Percentiles rank a stretch among this genome's conserved stretches.
Conservation (phyloP, 345 rosid species). For the Lumnitzera racemosa region DNA sequence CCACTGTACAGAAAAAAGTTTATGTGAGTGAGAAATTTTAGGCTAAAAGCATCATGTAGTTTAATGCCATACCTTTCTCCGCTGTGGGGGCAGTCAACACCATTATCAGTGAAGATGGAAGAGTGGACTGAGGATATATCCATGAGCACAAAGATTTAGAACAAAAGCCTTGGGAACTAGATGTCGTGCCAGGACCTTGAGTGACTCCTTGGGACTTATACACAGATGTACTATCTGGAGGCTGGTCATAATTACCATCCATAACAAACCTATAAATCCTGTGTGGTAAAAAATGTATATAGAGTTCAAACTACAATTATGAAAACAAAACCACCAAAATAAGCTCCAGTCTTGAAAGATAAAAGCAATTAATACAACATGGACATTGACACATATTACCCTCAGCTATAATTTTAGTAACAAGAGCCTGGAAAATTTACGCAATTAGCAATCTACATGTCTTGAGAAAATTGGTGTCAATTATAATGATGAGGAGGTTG, state of each 20-base stretch:
- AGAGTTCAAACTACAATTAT: background rate
- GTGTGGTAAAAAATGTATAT: constrained; percentile 7
- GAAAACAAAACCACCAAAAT: background rate
- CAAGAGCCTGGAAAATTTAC: too few relatives aligned
- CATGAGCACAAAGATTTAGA: constrained; percentile 69
- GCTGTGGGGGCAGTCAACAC: constrained; percentile 43
- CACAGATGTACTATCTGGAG: constrained; percentile 14
- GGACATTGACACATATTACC: background rate
- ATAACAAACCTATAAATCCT: constrained; percentile 66
- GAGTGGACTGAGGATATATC: constrained; percentile 83
- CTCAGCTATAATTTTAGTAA: background rate
- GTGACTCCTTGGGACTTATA: constrained; percentile 8
- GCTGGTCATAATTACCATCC: constrained; percentile 37
- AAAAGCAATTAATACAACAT: background rate
- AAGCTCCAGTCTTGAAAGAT: background rate
- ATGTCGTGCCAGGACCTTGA: constrained; percentile 26
- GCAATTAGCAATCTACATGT: background rate
- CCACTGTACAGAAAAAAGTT: constrained; percentile 30
- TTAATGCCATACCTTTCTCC: constrained; percentile 53
- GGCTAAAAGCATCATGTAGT: background rate
- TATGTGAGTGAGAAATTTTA: constrained; percentile 4
- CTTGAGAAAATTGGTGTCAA: too few relatives aligned
- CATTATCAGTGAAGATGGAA: constrained; percentile 70
- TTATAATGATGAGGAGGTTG: too few relatives aligned
- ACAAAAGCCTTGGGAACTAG: constrained; percentile 32